These are phyloP conservation scores for Pichia manshurica DNA, from an alignment of 805 yeast genomes.

Conservation along the genomic window DNA sequence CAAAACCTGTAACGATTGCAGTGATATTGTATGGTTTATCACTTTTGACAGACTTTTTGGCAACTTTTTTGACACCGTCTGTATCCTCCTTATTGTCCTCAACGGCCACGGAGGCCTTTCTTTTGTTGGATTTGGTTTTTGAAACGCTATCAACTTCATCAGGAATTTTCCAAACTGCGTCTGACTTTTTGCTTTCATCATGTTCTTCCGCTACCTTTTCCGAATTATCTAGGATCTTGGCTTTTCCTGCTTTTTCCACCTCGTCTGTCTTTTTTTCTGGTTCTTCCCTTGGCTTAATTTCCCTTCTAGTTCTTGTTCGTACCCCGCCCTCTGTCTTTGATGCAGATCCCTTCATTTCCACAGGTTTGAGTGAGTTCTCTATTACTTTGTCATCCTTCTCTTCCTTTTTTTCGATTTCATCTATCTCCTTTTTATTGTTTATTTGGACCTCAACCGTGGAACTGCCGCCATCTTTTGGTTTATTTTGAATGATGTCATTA, in stretches of 20 bases:
- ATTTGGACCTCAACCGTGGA: too few relatives aligned
- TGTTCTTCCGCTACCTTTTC: background rate
- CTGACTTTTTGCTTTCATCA: background rate
- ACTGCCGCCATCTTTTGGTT: too few relatives aligned
- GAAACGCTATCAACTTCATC: background rate
- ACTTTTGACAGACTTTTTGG: slow-evolving; percentile 16
- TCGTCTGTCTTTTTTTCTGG: background rate
- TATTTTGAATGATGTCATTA: too few relatives aligned
- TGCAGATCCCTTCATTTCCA: too few relatives aligned
- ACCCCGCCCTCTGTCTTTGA: background rate
- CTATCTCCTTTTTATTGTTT: too few relatives aligned
- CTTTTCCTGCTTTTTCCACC: background rate
- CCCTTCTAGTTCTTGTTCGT: background rate
- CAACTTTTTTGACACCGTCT: background rate
- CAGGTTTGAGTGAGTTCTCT: too few relatives aligned
- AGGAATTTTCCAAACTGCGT: background rate
- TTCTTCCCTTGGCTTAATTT: background rate
- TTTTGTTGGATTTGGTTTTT: background rate
- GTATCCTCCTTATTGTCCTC: background rate
- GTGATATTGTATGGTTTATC: slow-evolving; percentile 34
- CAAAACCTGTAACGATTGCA: slow-evolving; percentile 65
- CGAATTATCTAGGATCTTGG: background rate
- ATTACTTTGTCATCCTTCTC: too few relatives aligned
- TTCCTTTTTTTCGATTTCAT: too few relatives aligned
- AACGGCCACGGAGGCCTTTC: background rate